phyloP scores from a whole-genome alignment of 305 asterid species.

The Fraxinus latifolia region DNA sequence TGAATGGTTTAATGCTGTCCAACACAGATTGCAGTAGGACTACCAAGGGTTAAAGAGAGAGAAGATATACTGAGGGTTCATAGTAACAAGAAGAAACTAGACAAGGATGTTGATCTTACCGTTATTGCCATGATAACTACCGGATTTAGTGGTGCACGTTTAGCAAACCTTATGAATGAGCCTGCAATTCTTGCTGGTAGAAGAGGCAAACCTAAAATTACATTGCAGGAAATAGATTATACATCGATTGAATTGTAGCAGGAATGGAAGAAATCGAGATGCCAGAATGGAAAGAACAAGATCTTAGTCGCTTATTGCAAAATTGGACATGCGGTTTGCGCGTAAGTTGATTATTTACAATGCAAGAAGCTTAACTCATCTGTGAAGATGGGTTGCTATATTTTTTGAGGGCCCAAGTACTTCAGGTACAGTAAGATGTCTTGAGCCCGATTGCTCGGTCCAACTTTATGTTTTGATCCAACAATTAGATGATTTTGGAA shows the following conservation, averaged over 20 bases:
- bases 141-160: constrained; percentile 67
- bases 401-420: no score
- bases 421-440: no score
- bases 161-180: constrained; percentile 65
- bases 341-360: constrained; percentile 33
- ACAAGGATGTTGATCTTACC: constrained; percentile 35
- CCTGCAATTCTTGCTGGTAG: constrained; percentile 75
- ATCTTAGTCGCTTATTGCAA: constrained; percentile 60
- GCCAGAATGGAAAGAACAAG: constrained; percentile 71
- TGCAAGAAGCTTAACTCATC: neutral
- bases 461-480: no score
- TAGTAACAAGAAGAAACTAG: constrained; percentile 44
- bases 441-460: no score
- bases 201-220: constrained; percentile 44
- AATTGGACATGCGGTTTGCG: constrained; percentile 61
- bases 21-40: neutral
- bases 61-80: constrained; percentile 31
- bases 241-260: constrained; percentile 67
- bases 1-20: neutral
- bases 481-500: no score
- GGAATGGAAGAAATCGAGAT: constrained; percentile 73
- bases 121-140: constrained; percentile 56
- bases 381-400: no score
- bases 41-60: neutral
- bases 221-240: constrained; percentile 49